Percentiles rank a stretch among this genome's conserved stretches.
These are phyloP conservation scores for Salvia hispanica DNA, from an alignment of 257 asterid species.

Conservation along the genomic window DNA sequence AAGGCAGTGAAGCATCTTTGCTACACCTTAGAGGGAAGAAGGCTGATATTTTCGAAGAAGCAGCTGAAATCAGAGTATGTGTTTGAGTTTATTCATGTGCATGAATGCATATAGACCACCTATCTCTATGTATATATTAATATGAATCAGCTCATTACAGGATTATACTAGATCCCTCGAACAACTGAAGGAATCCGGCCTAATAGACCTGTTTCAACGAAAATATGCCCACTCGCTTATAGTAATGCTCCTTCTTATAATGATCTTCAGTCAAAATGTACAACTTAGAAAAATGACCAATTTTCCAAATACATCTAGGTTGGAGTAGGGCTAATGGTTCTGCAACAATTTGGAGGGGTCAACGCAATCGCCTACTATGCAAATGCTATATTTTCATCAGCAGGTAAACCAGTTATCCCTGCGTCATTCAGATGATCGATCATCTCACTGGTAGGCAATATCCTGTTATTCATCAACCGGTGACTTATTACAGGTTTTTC, in stretches of 20 bases:
- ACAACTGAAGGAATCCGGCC: slow-evolving; percentile 50
- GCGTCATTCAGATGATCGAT: not conserved
- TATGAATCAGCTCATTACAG: slow-evolving; percentile 34
- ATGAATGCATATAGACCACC: not conserved
- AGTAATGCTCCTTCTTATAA: slow-evolving; percentile 22
- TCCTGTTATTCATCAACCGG: slow-evolving; percentile 8
- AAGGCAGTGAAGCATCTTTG: slow-evolving; percentile 63
- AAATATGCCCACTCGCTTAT: slow-evolving; percentile 76
- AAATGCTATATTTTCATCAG: slow-evolving; percentile 75
- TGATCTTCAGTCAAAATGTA: not conserved
- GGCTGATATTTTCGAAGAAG: slow-evolving; percentile 60
- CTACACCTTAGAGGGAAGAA: slow-evolving; percentile 62
- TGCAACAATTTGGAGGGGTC: slow-evolving; percentile 88
- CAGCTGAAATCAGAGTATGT: slow-evolving; percentile 69
- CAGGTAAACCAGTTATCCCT: slow-evolving; percentile 48
- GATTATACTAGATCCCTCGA: slow-evolving; percentile 64
- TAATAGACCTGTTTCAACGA: slow-evolving; percentile 74
- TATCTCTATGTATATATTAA: not conserved
- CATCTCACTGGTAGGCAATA: not conserved
- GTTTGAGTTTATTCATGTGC: slow-evolving; percentile 12
- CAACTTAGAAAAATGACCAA: not conserved
- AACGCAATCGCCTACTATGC: slow-evolving; percentile 90
- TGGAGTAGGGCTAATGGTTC: slow-evolving; percentile 89
- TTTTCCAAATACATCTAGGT: slow-evolving; percentile 47
- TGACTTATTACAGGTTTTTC: slow-evolving; percentile 64